Evolutionary conservation across 371 early-diverging fungal species (phyloP), one percentile per base, ranked within the genome.

Genomic region (Encephalitozoon romaleae): DNA sequence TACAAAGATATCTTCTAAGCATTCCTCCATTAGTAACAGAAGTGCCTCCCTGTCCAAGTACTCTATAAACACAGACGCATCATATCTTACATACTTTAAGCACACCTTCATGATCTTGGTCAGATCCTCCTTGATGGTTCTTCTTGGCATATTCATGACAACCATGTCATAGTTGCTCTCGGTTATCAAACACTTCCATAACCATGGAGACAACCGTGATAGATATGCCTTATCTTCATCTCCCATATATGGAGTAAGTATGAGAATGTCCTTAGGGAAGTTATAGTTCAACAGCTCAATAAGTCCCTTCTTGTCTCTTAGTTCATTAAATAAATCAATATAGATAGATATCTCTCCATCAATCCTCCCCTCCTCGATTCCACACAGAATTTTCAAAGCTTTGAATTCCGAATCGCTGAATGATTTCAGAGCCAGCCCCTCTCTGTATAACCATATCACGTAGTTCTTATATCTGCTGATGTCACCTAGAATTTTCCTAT

Each of bases 401-500:
- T 65, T 26, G 12, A 51, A n/a, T 52, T 77, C 77, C 6, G 4
- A 0, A 3, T 52, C 54, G 15, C 34, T 77, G 53, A 70, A 52
- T 15, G 25, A 21, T 9, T 21, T 25, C 23, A 52, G 34, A 28
- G 47, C 25, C 21, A 64, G 12, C 0, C 43, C 41, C n/a, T 66
- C 52, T n/a, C 32, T 53, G 5, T 42, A 11, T n/a, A 77, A 42
- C 41, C 43, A 77, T 30, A 26, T 4, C 1, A 77, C 30, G 41
- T 77, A 77, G 47, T 39, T 26, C 26, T 66, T 52, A 21, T 65
- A 53, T 51, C 39, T 52, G 9, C 51, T 51, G 15, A 25, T 34
- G 65, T 77, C 53, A 0, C 66, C 53, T 15, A 77, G 38, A 43
- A 69, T 38, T 4, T 25, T 9, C 53, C 77, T 77, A 15, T 70